These are phyloP conservation scores for Leccinum pachyderme DNA, from an alignment of 1,284 basidiomycete species.

Conservation along the genomic window DNA sequence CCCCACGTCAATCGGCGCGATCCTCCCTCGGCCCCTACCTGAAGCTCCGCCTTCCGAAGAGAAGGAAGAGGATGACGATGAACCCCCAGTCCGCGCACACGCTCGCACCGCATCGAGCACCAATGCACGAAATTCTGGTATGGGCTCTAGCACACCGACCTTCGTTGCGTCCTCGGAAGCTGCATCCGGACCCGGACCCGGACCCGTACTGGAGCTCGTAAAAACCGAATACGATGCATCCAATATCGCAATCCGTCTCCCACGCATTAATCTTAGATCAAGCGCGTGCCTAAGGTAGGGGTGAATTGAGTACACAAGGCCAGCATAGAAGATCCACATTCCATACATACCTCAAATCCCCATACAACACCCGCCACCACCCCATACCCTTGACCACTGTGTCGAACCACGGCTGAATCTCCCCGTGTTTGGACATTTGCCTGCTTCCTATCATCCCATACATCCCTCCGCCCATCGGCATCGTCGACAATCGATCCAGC, in stretches of 20 bases:
- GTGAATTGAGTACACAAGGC: not conserved
- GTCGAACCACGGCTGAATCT: constrained; percentile 42
- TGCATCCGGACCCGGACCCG: constrained; percentile 14
- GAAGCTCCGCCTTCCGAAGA: constrained; percentile 4
- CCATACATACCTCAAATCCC: constrained; percentile 50
- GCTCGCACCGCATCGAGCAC: constrained; percentile 40
- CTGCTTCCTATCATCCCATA: constrained; percentile 21
- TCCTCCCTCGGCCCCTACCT: constrained; percentile 13
- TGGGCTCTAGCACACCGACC: constrained; percentile 47
- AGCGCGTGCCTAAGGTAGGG: constrained; percentile 58
- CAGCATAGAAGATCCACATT: not conserved
- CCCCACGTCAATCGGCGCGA: constrained; percentile 60
- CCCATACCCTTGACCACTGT: constrained; percentile 73
- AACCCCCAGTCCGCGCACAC: constrained; percentile 10
- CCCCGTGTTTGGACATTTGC: not conserved
- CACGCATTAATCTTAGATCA: constrained; percentile 73
- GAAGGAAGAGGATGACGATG: not conserved
- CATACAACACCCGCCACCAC: constrained; percentile 76
- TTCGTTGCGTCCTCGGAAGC: constrained; percentile 14
- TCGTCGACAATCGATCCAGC: constrained; percentile 45
- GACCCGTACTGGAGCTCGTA: not conserved
- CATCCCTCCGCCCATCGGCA: not conserved
- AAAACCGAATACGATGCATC: constrained; percentile 67
- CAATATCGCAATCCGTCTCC: constrained; percentile 61
- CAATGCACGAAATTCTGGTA: constrained; percentile 56